Conservation (phyloP, 2,329 filamentous ascomycete species). For the Talaromyces sp. region DNA sequence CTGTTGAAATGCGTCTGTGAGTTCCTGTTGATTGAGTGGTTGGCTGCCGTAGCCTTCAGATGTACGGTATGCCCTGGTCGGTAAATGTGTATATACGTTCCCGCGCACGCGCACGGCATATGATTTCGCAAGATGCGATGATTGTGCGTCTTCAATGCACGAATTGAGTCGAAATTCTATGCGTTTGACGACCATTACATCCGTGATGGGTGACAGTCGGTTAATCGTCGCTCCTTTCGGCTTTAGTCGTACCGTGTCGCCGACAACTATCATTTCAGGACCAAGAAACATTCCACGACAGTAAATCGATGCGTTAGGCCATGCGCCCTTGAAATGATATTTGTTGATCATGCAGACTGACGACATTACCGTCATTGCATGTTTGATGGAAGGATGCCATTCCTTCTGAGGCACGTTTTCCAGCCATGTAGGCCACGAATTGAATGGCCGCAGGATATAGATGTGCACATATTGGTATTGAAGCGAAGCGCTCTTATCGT, state of each 20-base stretch:
- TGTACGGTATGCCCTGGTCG: constrained; percentile 25
- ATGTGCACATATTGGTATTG: constrained; percentile 56
- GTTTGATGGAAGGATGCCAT: constrained; percentile 53
- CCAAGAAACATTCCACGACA: constrained; percentile 56
- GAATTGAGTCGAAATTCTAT: constrained; percentile 52
- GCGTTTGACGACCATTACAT: constrained; percentile 54
- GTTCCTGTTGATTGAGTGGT: constrained; percentile 33
- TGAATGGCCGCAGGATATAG: constrained; percentile 54
- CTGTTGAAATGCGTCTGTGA: constrained; percentile 36
- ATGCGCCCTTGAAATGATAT: constrained; percentile 51
- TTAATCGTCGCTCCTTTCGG: constrained; percentile 27
- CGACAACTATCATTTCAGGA: constrained; percentile 52
- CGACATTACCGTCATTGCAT: constrained; percentile 54
- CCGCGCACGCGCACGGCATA: constrained; percentile 50
- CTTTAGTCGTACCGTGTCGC: constrained; percentile 54
- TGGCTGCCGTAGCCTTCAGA: constrained; percentile 21
- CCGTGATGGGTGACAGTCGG: constrained; percentile 36
- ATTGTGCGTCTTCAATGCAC: constrained; percentile 48
- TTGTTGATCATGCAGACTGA: constrained; percentile 54
- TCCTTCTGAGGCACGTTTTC: constrained; percentile 37
- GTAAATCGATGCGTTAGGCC: constrained; percentile 54
- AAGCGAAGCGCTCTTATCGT: constrained; percentile 51
- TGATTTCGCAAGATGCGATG: constrained; percentile 46
- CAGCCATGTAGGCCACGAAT: constrained; percentile 52
- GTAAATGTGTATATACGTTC: constrained; percentile 44